Percentiles rank a stretch among this genome's conserved stretches.
These are phyloP conservation scores for Lactarius deliciosus DNA, from an alignment of 768 basidiomycete species.

Conservation along the genomic window DNA sequence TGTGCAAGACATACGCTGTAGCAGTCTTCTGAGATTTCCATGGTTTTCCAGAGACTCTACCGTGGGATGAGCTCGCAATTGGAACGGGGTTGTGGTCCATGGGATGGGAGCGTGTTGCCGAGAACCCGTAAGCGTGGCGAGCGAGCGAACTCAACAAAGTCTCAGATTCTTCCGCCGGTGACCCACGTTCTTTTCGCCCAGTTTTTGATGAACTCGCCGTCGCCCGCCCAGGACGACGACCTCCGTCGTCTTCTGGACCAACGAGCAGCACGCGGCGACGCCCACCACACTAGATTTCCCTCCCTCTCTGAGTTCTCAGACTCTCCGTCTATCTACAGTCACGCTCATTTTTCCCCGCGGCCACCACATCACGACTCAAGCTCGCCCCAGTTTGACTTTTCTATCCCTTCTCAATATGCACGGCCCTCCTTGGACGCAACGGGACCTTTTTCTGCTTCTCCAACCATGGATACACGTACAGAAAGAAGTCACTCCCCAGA, in stretches of 20 bases:
- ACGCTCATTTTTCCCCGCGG: slow-evolving; percentile 55
- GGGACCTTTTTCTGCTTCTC: slow-evolving; percentile 34
- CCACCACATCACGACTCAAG: slow-evolving; percentile 36
- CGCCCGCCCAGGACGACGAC: slow-evolving; percentile 47
- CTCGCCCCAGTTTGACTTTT: slow-evolving; percentile 35
- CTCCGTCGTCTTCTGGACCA: slow-evolving; percentile 54
- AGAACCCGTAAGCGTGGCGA: neutral
- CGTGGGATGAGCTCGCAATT: slow-evolving; percentile 59
- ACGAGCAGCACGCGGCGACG: slow-evolving; percentile 50
- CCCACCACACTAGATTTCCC: slow-evolving; percentile 48
- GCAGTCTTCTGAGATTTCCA: slow-evolving; percentile 59
- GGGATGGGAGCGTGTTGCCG: slow-evolving; percentile 6
- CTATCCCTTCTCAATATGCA: slow-evolving; percentile 30
- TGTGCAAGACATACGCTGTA: slow-evolving; percentile 44
- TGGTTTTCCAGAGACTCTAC: slow-evolving; percentile 66
- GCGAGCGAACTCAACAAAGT: neutral
- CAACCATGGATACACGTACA: slow-evolving; percentile 29
- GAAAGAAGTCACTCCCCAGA: slow-evolving; percentile 30
- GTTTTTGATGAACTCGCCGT: slow-evolving; percentile 40
- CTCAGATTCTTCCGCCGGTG: neutral
- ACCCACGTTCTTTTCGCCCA: slow-evolving; percentile 33
- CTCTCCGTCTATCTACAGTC: slow-evolving; percentile 70
- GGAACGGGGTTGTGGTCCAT: slow-evolving; percentile 32
- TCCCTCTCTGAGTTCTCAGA: slow-evolving; percentile 60
- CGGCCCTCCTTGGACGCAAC: slow-evolving; percentile 20